Evolutionary conservation across 2,329 filamentous ascomycete genomes (phyloP).

Genomic region (Pseudocercospora vitis): DNA sequence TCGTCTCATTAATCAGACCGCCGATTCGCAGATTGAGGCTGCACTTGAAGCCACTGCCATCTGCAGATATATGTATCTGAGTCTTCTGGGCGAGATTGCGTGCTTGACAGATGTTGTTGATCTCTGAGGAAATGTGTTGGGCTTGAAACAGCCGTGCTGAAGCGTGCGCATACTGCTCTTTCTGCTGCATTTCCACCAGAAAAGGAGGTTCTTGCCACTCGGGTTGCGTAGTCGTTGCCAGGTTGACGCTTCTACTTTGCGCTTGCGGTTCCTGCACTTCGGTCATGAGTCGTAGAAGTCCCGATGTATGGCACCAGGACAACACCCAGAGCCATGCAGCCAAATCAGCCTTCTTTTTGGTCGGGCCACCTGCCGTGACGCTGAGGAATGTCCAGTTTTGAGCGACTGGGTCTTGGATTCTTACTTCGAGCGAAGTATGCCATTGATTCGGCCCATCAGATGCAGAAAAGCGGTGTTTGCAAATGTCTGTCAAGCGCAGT

Average conservation of each 20-base stretch:
- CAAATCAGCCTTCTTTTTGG: background rate
- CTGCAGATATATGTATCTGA: background rate
- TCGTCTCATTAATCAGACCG: slow-evolving; percentile 10
- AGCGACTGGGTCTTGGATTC: background rate
- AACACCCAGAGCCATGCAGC: slow-evolving; percentile 12
- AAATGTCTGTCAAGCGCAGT: background rate
- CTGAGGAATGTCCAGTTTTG: background rate
- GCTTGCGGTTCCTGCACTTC: no score
- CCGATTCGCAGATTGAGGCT: slow-evolving; percentile 12
- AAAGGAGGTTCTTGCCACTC: background rate
- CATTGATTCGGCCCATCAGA: background rate
- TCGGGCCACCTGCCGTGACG: slow-evolving; percentile 2
- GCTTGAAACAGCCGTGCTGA: slow-evolving; percentile 8
- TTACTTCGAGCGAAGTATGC: background rate
- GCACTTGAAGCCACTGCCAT: background rate
- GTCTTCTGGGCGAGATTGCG: background rate
- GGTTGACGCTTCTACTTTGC: no score
- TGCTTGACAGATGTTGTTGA: slow-evolving; percentile 6
- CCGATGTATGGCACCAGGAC: slow-evolving; percentile 11
- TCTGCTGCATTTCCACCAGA: background rate
- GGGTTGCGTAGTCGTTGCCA: background rate
- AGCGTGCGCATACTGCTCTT: slow-evolving; percentile 13
- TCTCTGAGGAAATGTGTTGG: background rate
- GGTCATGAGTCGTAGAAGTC: slow-evolving; percentile 2
- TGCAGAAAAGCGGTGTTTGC: background rate